These are phyloP conservation scores for Ceratobasidium sp. DNA, from an alignment of 1,284 basidiomycete species.

Conservation along the genomic window DNA sequence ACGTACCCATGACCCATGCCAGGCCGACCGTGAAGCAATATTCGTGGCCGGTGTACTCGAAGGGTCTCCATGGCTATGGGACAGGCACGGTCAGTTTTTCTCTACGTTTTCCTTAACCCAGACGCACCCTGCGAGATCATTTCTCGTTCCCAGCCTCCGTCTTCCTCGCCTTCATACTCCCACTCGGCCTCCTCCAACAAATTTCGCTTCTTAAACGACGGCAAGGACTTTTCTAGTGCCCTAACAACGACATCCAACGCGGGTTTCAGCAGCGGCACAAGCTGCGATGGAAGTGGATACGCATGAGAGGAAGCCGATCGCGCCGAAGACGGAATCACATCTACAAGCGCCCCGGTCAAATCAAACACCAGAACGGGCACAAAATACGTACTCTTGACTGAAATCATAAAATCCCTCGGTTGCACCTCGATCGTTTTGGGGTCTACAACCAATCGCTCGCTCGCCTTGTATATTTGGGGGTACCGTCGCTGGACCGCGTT, in stretches of 20 bases:
- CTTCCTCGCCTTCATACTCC: constrained; percentile 74
- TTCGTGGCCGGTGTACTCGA: constrained; percentile 87
- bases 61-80: constrained; percentile 85
- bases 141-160: constrained; percentile 79
- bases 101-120: background rate
- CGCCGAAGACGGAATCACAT: constrained; percentile 92
- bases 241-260: constrained; percentile 74
- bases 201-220: constrained; percentile 73
- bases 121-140: constrained; percentile 82
- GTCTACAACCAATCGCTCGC: constrained; percentile 83
- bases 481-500: constrained; percentile 96
- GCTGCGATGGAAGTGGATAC: constrained; percentile 81
- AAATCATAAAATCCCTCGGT: constrained; percentile 96
- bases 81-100: constrained; percentile 45
- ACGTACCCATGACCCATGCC: constrained; percentile 94
- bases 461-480: constrained; percentile 96
- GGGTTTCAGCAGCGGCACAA: constrained; percentile 78
- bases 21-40: constrained; percentile 79
- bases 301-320: constrained; percentile 87
- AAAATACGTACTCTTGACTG: constrained; percentile 83
- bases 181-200: constrained; percentile 94
- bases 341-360: constrained; percentile 55
- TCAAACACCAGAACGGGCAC: constrained; percentile 35
- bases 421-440: constrained; percentile 87
- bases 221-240: constrained; percentile 73